A percentile compares a stretch with the other conserved stretches of the same genome.
Evolutionary conservation across 2,329 filamentous ascomycete genomes (phyloP).

Genomic region (Monilinia vaccinii-corymbosi): DNA sequence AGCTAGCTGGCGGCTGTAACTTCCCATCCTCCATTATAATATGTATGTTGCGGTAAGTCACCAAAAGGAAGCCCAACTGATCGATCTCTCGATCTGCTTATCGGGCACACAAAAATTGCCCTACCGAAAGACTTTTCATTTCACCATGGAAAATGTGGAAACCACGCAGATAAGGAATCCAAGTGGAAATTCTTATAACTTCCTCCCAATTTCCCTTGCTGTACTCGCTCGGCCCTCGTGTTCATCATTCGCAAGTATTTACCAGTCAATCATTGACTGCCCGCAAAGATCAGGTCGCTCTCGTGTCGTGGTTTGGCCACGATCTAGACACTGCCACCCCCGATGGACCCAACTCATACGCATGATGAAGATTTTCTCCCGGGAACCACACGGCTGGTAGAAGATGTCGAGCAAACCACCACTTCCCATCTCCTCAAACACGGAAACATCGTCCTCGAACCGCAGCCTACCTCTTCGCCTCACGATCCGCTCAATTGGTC

Average conservation of each 20-base stretch:
- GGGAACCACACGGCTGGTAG: conserved; percentile 20
- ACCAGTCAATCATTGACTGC: neutral
- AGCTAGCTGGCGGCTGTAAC: too few species aligned
- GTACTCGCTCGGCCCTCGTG: neutral
- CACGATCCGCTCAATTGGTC: conserved; percentile 46
- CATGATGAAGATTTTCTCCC: conserved; percentile 19
- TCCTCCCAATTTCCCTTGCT: neutral
- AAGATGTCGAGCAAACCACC: conserved; percentile 13
- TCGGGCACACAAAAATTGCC: neutral
- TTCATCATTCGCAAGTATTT: neutral
- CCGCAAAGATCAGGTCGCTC: neutral
- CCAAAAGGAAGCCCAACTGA: neutral
- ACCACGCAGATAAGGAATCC: neutral
- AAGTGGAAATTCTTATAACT: conserved; percentile 4
- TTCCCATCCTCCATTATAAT: neutral
- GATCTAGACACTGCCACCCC: neutral
- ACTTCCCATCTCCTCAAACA: conserved; percentile 21
- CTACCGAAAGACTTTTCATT: neutral
- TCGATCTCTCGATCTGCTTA: neutral
- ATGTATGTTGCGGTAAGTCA: neutral
- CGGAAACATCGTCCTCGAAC: conserved; percentile 42
- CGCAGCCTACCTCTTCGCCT: conserved; percentile 42
- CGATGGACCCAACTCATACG: conserved; percentile 4
- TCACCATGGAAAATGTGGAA: conserved; percentile 1
- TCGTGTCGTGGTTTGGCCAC: conserved; percentile 4